Conservation (phyloP, 192 early-diverging fungal species). For the Dissophora ornata region DNA sequence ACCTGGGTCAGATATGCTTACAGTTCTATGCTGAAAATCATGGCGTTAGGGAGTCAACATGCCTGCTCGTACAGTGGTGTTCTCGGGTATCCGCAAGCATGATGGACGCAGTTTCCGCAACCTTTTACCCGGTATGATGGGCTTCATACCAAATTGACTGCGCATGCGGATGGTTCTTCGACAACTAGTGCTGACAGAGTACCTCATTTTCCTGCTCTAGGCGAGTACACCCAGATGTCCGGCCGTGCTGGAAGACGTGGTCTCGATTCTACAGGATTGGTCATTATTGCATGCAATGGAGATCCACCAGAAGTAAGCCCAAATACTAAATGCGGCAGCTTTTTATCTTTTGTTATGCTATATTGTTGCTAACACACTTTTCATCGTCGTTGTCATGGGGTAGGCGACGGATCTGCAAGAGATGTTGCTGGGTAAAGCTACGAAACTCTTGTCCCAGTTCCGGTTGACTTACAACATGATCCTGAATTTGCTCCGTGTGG, state of each 20-base stretch:
- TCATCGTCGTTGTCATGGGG: too few species aligned
- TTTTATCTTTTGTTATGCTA: not conserved
- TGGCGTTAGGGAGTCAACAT: slow-evolving; percentile 98
- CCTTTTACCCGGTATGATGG: slow-evolving; percentile 78
- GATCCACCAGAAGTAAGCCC: slow-evolving; percentile 58
- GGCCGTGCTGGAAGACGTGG: slow-evolving; percentile 97
- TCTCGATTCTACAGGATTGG: slow-evolving; percentile 89
- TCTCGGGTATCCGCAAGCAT: slow-evolving; percentile 91
- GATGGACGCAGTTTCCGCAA: slow-evolving; percentile 91
- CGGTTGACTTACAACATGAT: slow-evolving; percentile 99
- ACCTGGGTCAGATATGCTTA: not conserved
- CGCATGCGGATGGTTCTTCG: too few species aligned
- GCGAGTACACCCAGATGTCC: slow-evolving; percentile 99
- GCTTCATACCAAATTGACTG: too few species aligned
- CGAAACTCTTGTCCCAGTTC: slow-evolving; percentile 95
- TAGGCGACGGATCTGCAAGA: slow-evolving; percentile 67
- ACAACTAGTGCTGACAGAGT: too few species aligned
- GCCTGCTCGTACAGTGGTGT: slow-evolving; percentile 94
- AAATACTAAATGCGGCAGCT: not conserved
- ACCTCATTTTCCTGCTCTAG: too few species aligned
- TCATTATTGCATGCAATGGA: slow-evolving; percentile 83
- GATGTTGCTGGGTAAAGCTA: slow-evolving; percentile 90
- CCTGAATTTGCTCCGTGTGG: slow-evolving; percentile 93
- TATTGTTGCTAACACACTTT: not conserved
- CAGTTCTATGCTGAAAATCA: too few species aligned